These are phyloP conservation scores for Smittium culicis DNA, from an alignment of 371 early-diverging fungal species.

Conservation along the genomic window DNA sequence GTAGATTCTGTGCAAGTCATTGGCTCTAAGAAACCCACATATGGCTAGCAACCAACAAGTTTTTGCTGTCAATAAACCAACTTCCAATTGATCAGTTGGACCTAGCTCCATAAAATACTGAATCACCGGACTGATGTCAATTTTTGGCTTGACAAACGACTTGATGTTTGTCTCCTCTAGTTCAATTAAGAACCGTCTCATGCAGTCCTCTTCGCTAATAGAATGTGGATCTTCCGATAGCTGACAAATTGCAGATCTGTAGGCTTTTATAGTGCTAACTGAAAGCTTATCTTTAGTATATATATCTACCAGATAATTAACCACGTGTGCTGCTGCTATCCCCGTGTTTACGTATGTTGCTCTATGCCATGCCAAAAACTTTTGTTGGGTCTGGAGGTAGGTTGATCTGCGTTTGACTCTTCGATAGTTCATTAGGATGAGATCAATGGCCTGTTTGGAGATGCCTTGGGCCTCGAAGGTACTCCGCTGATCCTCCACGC, in stretches of 20 bases:
- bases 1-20: neutral
- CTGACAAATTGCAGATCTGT: neutral
- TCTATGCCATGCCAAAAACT: neutral
- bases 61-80: neutral
- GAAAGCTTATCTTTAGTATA: neutral
- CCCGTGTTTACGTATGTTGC: neutral
- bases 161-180: conserved; percentile 3
- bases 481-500: conserved; percentile 4
- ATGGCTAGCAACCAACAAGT: conserved; percentile 4
- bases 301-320: neutral
- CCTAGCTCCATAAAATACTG: neutral
- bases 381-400: neutral
- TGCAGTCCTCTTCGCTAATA: neutral
- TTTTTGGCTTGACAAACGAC: neutral
- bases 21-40: neutral
- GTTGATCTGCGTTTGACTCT: neutral
- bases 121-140: neutral
- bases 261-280: neutral
- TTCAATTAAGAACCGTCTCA: neutral
- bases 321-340: neutral
- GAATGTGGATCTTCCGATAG: neutral
- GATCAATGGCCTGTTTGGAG: neutral
- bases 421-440: neutral
- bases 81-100: neutral
- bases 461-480: neutral